Evolutionary conservation across 106 monocot genomes (phyloP).

Genomic region (Apostasia ramifera): DNA sequence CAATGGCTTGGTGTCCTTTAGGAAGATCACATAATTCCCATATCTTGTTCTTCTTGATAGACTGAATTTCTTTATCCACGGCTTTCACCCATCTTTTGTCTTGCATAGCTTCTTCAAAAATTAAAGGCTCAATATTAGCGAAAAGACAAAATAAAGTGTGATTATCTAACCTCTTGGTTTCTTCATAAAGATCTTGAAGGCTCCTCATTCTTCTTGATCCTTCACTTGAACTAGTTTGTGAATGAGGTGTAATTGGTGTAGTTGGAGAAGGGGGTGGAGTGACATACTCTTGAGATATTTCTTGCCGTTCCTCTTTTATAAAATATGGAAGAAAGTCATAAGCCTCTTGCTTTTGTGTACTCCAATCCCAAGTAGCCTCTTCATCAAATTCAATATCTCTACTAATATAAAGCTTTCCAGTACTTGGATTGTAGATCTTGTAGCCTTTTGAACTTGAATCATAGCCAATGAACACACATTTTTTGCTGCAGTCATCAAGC

Average conservation of each 20-base stretch:
- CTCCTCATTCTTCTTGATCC: too few species aligned
- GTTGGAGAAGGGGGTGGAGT: background rate
- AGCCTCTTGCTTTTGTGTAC: background rate
- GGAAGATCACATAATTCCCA: too few species aligned
- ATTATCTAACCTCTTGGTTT: too few species aligned
- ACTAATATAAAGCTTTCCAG: background rate
- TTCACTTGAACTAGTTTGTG: background rate
- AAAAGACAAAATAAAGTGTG: too few species aligned
- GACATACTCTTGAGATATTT: background rate
- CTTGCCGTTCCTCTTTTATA: background rate
- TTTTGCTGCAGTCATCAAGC: background rate
- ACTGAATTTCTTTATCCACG: too few species aligned
- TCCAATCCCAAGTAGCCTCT: background rate
- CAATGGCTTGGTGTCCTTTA: background rate
- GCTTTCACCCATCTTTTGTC: too few species aligned
- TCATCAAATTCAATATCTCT: conserved; percentile 16
- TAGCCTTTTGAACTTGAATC: background rate
- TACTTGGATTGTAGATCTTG: background rate
- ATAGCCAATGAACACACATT: background rate
- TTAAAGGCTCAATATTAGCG: too few species aligned
- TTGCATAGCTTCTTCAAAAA: too few species aligned
- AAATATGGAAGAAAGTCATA: background rate
- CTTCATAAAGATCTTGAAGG: too few species aligned
- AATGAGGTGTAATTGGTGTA: background rate
- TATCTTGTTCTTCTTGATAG: too few species aligned